phyloP scores from a whole-genome alignment of 176 grass and related monocot genomes.

The barley (Hordeum vulgare) region MorexV3_pseudomolecules_assembly NC_058518.1:311369877-311370376 shows the following conservation, averaged over 20 bases:
- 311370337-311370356: neutral
- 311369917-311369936: neutral
- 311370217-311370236: neutral
- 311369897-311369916: neutral
- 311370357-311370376: neutral
- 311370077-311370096: slow-evolving; percentile 34
- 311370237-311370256: slow-evolving; percentile 18
- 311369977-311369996: slow-evolving; percentile 83
- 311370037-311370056: slow-evolving; percentile 55
- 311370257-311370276: slow-evolving; percentile 13
- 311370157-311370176: slow-evolving; percentile 83
- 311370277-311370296: neutral
- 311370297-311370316: neutral
- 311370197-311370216: slow-evolving; percentile 70
- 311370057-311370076: slow-evolving; percentile 67
- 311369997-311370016: slow-evolving; percentile 87
- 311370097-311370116: slow-evolving; percentile 74
- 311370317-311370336: neutral
- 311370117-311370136: slow-evolving; percentile 91
- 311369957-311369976: slow-evolving; percentile 25
- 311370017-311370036: slow-evolving; percentile 66
- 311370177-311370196: slow-evolving; percentile 61
- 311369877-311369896: slow-evolving; percentile 25
- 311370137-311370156: slow-evolving; percentile 80
- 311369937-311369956: neutral